These are phyloP conservation scores for Ensete ventricosum DNA, from an alignment of 176 grass and related monocot genomes.

Conservation along the genomic window DNA sequence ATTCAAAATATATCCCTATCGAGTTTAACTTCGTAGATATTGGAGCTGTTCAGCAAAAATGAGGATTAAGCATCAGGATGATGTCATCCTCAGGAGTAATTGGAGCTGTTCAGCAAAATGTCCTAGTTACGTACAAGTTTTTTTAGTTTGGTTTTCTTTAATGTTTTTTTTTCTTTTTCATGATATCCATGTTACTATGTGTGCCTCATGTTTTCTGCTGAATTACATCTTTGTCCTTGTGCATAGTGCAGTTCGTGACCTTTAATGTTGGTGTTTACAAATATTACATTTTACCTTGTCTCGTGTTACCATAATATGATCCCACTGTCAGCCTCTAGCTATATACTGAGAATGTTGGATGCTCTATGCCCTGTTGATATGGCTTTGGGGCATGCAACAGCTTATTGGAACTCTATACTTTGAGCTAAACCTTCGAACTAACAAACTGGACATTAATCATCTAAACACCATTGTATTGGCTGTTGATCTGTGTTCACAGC, in stretches of 20 bases:
- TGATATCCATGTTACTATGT: no score
- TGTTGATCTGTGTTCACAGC: background rate
- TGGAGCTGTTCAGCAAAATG: background rate
- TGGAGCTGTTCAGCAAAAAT: no score
- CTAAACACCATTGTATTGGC: background rate
- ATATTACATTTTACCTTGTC: background rate
- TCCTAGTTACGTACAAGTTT: no score
- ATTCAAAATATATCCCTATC: background rate
- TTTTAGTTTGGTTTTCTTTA: no score
- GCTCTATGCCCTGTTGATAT: background rate
- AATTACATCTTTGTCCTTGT: no score
- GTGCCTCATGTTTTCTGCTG: no score
- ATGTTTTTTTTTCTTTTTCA: no score
- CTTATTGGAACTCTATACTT: background rate
- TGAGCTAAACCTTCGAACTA: background rate
- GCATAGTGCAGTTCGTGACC: no score
- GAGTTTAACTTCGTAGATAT: background rate
- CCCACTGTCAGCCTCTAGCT: background rate
- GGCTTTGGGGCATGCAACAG: background rate
- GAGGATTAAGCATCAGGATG: background rate
- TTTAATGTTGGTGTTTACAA: background rate
- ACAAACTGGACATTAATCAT: background rate
- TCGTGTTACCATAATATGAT: background rate
- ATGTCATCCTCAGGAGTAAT: background rate
- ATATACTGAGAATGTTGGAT: background rate